Evolutionary conservation across 352 stramenopile species (phyloP), one percentile per base, ranked within the genome.

Genomic region (Plasmopara viticola): DNA sequence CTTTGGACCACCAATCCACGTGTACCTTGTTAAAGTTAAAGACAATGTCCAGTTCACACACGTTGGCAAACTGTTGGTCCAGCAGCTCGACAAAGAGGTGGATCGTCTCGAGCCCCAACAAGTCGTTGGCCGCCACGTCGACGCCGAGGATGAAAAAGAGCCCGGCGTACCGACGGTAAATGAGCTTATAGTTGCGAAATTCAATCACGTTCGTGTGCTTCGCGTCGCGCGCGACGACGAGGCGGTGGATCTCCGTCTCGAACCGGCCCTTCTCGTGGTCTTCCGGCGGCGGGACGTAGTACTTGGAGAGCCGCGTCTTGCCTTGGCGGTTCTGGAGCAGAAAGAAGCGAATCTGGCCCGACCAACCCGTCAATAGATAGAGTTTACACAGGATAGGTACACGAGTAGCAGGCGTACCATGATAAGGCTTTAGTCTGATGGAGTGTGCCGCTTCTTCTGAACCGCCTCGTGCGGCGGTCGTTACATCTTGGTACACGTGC

Each of bases 241-340:
- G 71, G 13, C 85, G 74, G 64, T 96, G 85, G 59, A 97, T 94
- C 58, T 98, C 90, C 43, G 72, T 61, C 65, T 97, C 90, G 10
- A 97, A 72, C 6, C 82, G 79, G 43, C 75, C 68, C 62, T 91
- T 89, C 53, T 87, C 78, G 56, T 87, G 73, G 55, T 95, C 85
- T 43, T 92, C 76, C 18, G 86, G 72, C 48, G 83, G 81, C 15
- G 84, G 80, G 51, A 90, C 79, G 67, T 98, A 99, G 93, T 95
- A 99, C 85, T 99, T 99, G 51, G 95, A 98, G 33, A 99, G 70
- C 9, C 97, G 81, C n/a, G 96, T 99, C 72, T 99, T 99, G 31
- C 97, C 97, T 78, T 99, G 96, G 10, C 93, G 85, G 74, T 99
- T 99, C 84, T 99, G 96, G 43, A 99, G 78, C 52, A 99, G 70